Evolutionary conservation across 495 filamentous ascomycete genomes (phyloP).

Genomic region (Lophiostoma macrostomum): DNA sequence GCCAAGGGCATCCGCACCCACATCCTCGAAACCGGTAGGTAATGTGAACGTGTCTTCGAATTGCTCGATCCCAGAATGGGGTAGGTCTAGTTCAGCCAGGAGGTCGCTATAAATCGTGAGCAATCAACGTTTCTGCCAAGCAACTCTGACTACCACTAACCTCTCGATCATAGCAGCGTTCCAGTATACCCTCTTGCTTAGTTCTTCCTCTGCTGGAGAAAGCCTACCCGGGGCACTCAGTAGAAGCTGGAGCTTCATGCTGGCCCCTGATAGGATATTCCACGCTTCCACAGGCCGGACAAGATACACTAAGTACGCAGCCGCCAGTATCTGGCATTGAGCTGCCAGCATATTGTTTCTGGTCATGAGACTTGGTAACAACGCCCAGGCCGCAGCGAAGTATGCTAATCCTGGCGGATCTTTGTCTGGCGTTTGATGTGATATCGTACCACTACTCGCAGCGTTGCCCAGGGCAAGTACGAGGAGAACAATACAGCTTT

Average conservation of each 20-base stretch:
- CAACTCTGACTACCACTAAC: no score
- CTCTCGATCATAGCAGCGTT: slow-evolving; percentile 76
- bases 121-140: no score
- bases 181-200: slow-evolving; percentile 78
- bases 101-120: slow-evolving; percentile 63
- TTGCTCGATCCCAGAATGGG: slow-evolving; percentile 75
- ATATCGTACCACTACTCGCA: slow-evolving; percentile 68
- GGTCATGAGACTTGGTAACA: slow-evolving; percentile 75
- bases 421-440: slow-evolving; percentile 62
- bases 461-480: slow-evolving; percentile 75
- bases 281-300: slow-evolving; percentile 79
- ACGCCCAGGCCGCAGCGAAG: slow-evolving; percentile 73
- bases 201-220: slow-evolving; percentile 63
- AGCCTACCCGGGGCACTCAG: slow-evolving; percentile 68
- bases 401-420: slow-evolving; percentile 76
- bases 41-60: slow-evolving; percentile 78
- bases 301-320: slow-evolving; percentile 78
- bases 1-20: slow-evolving; percentile 52
- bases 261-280: slow-evolving; percentile 73
- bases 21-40: slow-evolving; percentile 69
- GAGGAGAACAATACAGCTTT: slow-evolving; percentile 78
- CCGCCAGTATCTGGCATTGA: slow-evolving; percentile 74
- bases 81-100: slow-evolving; percentile 74
- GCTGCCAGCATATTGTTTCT: slow-evolving; percentile 70
- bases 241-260: slow-evolving; percentile 75